A percentile compares a stretch with the other conserved stretches of the same genome.
These are phyloP conservation scores for Phaeomoniella chlamydospora DNA, from an alignment of 2,329 filamentous ascomycete species.

Conservation along the genomic window DNA sequence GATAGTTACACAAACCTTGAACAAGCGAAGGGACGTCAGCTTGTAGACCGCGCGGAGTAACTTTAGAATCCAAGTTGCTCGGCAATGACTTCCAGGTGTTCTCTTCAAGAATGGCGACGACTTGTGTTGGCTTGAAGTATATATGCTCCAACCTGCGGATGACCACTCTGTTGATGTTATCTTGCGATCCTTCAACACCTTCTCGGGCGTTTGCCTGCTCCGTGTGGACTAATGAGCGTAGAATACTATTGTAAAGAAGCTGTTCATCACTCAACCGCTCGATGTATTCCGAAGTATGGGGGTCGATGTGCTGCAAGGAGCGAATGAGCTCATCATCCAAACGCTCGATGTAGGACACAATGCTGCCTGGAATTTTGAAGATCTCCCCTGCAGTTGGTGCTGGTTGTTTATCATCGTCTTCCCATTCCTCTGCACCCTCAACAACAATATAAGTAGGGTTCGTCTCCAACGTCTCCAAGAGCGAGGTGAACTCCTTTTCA, in stretches of 20 bases:
- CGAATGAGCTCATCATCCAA: conserved; percentile 94
- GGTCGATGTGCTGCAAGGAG: conserved; percentile 94
- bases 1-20: conserved; percentile 80
- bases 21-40: conserved; percentile 63
- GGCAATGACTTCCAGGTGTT: conserved; percentile 80
- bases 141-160: conserved; percentile 93
- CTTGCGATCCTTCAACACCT: conserved; percentile 62
- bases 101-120: conserved; percentile 86
- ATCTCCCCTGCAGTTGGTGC: conserved; percentile 57
- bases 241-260: conserved; percentile 79
- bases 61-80: conserved; percentile 54
- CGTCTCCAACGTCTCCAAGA: conserved; percentile 66
- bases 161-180: conserved; percentile 79
- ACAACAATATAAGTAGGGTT: conserved; percentile 73
- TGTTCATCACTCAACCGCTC: conserved; percentile 87
- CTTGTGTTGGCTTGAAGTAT: conserved; percentile 96
- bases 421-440: conserved; percentile 93
- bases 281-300: conserved; percentile 97
- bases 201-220: conserved; percentile 60
- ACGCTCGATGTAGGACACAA: conserved; percentile 88
- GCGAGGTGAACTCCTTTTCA: conserved; percentile 65
- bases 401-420: conserved; percentile 92
- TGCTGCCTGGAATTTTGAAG: conserved; percentile 83
- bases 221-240: conserved; percentile 77
- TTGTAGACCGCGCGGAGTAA: conserved; percentile 59